Percentiles rank a stretch among this genome's conserved stretches.
Conservation (phyloP, 495 filamentous ascomycete genomes). For the Penicillium flavigenum region DNA sequence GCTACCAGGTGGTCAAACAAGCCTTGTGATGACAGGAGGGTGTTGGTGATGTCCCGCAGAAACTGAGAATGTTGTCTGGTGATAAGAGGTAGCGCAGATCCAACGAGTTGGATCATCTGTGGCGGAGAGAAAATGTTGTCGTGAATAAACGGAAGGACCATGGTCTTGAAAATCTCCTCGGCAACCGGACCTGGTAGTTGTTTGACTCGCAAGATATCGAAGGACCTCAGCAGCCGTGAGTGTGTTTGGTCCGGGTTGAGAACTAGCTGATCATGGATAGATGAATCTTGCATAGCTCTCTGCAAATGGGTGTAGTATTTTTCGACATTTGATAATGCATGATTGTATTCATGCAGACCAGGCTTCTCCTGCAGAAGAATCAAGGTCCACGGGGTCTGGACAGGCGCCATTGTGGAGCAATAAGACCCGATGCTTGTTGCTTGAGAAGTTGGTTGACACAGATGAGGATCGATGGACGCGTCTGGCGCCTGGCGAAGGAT, state of each 20-base stretch:
- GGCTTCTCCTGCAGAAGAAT: conserved; percentile 13
- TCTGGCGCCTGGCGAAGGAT: not conserved
- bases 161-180: conserved; percentile 12
- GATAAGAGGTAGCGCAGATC: conserved; percentile 11
- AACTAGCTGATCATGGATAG: conserved; percentile 9
- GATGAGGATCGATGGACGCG: not conserved
- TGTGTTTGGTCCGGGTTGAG: conserved; percentile 8
- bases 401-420: not conserved
- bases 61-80: not conserved
- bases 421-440: not conserved
- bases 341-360: conserved; percentile 13
- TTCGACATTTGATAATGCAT: conserved; percentile 7
- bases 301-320: conserved; percentile 11
- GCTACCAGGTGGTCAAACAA: conserved; percentile 11
- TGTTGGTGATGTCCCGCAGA: conserved; percentile 1
- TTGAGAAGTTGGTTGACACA: not conserved
- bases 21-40: not conserved
- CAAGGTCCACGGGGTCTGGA: conserved; percentile 1
- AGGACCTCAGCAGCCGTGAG: conserved; percentile 11
- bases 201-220: conserved; percentile 10
- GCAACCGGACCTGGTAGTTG: conserved; percentile 7
- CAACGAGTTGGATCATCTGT: conserved; percentile 11
- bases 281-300: conserved; percentile 7
- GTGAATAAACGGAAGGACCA: conserved; percentile 8
- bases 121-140: not conserved